phyloP scores from a whole-genome alignment of 2,329 filamentous ascomycete species.

The Akanthomyces uredinophilus region DNA sequence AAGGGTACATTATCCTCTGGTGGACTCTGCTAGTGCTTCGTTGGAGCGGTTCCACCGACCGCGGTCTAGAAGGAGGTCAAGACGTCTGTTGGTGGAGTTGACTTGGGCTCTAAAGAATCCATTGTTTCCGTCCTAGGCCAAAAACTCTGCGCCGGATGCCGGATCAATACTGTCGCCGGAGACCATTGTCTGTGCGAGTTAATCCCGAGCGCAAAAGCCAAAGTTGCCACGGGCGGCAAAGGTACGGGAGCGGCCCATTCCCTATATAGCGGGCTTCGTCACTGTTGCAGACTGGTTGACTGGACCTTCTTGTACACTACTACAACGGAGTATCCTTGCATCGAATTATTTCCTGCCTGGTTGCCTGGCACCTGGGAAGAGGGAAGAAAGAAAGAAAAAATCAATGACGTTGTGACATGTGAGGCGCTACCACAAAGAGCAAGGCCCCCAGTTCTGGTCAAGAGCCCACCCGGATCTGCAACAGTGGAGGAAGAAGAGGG shows the following conservation, averaged over 20 bases:
- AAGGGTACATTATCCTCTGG: slow-evolving; percentile 13
- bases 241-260: slow-evolving; percentile 7
- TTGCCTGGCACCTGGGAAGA: too few species aligned
- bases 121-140: not conserved
- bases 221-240: not conserved
- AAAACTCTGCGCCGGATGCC: not conserved
- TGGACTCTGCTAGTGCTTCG: slow-evolving; percentile 3
- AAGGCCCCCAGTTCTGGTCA: not conserved
- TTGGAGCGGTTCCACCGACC: slow-evolving; percentile 12
- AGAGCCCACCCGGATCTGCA: slow-evolving; percentile 7
- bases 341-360: not conserved
- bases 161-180: not conserved
- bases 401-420: slow-evolving; percentile 13
- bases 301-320: not conserved
- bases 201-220: too few species aligned
- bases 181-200: not conserved
- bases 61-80: slow-evolving; percentile 8
- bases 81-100: not conserved
- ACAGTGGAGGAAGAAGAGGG: not conserved
- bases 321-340: not conserved
- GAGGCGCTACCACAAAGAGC: slow-evolving; percentile 10
- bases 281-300: not conserved
- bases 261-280: not conserved
- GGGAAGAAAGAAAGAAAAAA: not conserved
- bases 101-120: not conserved